These are phyloP conservation scores for Linaria vulgaris DNA, from an alignment of 257 asterid genomes.

Conservation along the genomic window DNA sequence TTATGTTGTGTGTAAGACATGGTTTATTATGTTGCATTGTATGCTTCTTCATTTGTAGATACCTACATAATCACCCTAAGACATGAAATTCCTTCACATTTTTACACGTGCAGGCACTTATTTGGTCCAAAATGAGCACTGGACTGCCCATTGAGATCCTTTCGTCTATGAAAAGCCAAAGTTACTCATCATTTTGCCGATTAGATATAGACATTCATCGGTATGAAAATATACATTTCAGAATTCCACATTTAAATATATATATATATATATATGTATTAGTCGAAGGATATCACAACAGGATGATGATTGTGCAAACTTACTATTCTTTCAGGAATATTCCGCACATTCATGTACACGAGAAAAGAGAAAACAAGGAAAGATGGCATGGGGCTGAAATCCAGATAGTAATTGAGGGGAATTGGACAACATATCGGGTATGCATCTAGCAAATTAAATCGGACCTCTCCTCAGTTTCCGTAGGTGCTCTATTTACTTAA, in stretches of 20 bases:
- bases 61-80: background rate
- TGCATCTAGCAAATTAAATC: slow-evolving; percentile 25
- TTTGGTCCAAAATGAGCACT: slow-evolving; percentile 98
- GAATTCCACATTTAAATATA: slow-evolving; percentile 18
- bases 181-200: slow-evolving; percentile 75
- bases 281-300: slow-evolving; percentile 4
- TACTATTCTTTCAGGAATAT: slow-evolving; percentile 52
- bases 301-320: slow-evolving; percentile 22
- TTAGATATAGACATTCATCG: slow-evolving; percentile 79
- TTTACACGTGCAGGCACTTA: slow-evolving; percentile 66
- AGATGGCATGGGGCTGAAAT: slow-evolving; percentile 93
- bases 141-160: slow-evolving; percentile 87
- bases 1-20: slow-evolving; percentile 4
- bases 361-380: slow-evolving; percentile 57
- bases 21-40: background rate
- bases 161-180: slow-evolving; percentile 79
- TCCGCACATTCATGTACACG: slow-evolving; percentile 88
- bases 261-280: slow-evolving; percentile 8
- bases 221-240: slow-evolving; percentile 36
- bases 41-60: background rate
- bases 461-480: slow-evolving; percentile 15
- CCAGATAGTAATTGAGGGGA: slow-evolving; percentile 90
- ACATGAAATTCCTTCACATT: slow-evolving; percentile 12
- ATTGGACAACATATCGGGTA: slow-evolving; percentile 94
- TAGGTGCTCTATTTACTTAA: slow-evolving; percentile 6